phyloP scores from a whole-genome alignment of 306 rosid species.

The Vigna unguiculata region DNA sequence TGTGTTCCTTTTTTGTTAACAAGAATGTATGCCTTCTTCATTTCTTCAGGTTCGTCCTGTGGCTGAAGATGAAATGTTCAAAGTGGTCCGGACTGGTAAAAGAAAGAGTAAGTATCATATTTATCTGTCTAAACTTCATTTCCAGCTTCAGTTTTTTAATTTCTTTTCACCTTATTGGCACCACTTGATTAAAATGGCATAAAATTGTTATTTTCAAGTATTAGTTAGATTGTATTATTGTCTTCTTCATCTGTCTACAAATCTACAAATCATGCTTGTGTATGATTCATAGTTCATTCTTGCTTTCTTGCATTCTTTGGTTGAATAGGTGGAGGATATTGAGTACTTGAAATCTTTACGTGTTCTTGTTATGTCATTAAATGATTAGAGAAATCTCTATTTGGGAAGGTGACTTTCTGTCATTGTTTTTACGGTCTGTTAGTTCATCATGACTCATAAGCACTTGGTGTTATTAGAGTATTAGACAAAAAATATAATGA shows the following conservation, averaged over 20 bases:
- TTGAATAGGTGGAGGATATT: constrained; percentile 13
- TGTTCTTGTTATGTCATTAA: constrained; percentile 6
- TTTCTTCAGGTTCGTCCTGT: constrained; percentile 85
- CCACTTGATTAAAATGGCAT: neutral
- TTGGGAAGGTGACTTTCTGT: neutral
- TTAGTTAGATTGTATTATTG: neutral
- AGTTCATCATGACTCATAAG: constrained; percentile 14
- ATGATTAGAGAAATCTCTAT: neutral
- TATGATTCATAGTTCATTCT: neutral
- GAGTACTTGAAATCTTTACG: neutral
- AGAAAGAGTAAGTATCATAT: constrained; percentile 69
- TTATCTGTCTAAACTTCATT: neutral
- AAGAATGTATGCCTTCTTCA: neutral
- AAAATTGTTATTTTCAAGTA: constrained; percentile 14
- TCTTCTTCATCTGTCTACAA: neutral
- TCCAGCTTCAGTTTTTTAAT: neutral
- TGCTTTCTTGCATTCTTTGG: neutral
- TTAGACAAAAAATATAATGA: neutral
- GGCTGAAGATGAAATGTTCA: constrained; percentile 97
- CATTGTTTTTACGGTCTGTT: neutral
- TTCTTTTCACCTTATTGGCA: neutral
- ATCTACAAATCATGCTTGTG: neutral
- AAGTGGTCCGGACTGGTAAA: constrained; percentile 87
- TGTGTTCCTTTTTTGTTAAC: neutral
- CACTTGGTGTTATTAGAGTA: neutral